These are phyloP conservation scores for Hanseniaspora lachancei DNA, from an alignment of 805 yeast genomes.

Conservation along the genomic window DNA sequence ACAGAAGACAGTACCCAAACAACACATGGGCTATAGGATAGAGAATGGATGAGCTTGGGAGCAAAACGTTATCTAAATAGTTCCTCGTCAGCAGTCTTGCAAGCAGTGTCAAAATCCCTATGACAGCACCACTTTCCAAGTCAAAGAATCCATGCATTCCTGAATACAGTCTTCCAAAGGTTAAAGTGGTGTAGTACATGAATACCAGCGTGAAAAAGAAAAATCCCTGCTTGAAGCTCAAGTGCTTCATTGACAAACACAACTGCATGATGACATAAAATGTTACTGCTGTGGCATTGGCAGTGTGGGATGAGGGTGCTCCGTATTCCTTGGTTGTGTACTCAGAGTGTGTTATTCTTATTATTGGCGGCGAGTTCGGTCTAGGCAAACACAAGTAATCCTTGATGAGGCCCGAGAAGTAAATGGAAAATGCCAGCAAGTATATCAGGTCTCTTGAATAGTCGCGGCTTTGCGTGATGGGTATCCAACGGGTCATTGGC, in stretches of 20 bases:
- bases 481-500: constrained; percentile 78
- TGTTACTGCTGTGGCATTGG: constrained; percentile 80
- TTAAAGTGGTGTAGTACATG: constrained; percentile 49
- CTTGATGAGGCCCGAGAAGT: constrained; percentile 58
- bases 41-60: constrained; percentile 24
- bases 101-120: constrained; percentile 47
- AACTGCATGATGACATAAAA: constrained; percentile 31
- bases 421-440: constrained; percentile 48
- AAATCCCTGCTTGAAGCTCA: constrained; percentile 5
- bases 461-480: constrained; percentile 32
- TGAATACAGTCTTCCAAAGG: constrained; percentile 76
- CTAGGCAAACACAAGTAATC: constrained; percentile 84
- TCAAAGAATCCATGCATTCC: constrained; percentile 96
- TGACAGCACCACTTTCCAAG: constrained; percentile 45
- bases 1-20: constrained; percentile 38
- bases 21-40: constrained; percentile 30
- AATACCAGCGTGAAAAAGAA: constrained; percentile 18
- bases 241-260: not conserved
- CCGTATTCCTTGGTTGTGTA: constrained; percentile 90
- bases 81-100: constrained; percentile 32
- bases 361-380: constrained; percentile 83
- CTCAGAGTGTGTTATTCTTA: constrained; percentile 78
- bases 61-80: constrained; percentile 32
- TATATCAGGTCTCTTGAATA: constrained; percentile 54
- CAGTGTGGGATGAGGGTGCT: constrained; percentile 86